Conservation (phyloP, 352 stramenopile genomes). For the Globisporangium viniferum region DNA sequence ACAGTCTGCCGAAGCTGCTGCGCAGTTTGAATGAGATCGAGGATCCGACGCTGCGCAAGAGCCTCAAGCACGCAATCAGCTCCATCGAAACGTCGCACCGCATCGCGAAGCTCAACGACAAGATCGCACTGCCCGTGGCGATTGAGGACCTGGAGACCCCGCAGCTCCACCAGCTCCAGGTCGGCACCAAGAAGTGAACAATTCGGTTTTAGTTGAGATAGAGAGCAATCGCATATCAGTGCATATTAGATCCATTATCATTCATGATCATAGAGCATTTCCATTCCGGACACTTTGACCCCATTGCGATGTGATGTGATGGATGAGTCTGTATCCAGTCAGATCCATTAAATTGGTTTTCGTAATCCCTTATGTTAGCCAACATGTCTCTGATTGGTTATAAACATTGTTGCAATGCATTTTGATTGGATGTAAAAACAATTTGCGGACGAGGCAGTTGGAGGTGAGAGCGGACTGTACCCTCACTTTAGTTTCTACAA, state of each 20-base stretch:
- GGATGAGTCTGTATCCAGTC: neutral
- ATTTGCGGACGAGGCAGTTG: neutral
- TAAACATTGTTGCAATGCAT: neutral
- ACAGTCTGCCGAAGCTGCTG: conserved; percentile 50
- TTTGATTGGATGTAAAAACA: neutral
- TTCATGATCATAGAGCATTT: conserved; percentile 1
- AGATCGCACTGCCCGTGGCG: conserved; percentile 45
- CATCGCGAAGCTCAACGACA: conserved; percentile 61
- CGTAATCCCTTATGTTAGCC: neutral
- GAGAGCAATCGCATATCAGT: neutral
- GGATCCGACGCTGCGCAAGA: conserved; percentile 42
- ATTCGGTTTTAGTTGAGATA: neutral
- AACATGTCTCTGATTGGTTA: neutral
- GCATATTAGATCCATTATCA: neutral
- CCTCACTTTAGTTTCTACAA: neutral
- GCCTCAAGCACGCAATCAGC: conserved; percentile 72
- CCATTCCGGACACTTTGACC: neutral
- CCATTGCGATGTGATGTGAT: neutral
- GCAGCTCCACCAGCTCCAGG: conserved; percentile 22
- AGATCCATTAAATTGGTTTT: neutral
- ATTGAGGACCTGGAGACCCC: conserved; percentile 44
- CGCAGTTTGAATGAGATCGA: conserved; percentile 62
- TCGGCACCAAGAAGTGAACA: neutral
- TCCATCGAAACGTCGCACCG: conserved; percentile 76
- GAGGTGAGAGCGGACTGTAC: neutral